Evolutionary conservation across 768 basidiomycete genomes (phyloP).

Genomic region (Rubroboletus pulcherrimus): DNA sequence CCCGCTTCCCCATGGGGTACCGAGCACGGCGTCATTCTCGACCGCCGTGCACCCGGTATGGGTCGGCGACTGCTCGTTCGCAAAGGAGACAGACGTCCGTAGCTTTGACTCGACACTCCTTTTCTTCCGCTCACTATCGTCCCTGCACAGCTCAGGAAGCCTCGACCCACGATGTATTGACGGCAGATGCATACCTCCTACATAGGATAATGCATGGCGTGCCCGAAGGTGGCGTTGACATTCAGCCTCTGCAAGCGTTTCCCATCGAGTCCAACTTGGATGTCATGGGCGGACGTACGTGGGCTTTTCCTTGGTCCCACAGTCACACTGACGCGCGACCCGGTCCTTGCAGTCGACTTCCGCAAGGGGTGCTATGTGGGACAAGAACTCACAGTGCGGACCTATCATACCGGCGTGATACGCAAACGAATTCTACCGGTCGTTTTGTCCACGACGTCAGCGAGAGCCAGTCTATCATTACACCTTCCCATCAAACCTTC

Average conservation of each 20-base stretch:
- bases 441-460: slow-evolving; percentile 37
- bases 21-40: slow-evolving; percentile 48
- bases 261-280: slow-evolving; percentile 96
- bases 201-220: slow-evolving; percentile 82
- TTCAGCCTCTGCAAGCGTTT: slow-evolving; percentile 71
- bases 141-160: slow-evolving; percentile 46
- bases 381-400: slow-evolving; percentile 94
- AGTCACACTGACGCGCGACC: neutral
- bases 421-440: slow-evolving; percentile 89
- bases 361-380: slow-evolving; percentile 98
- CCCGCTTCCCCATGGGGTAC: slow-evolving; percentile 58
- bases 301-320: neutral
- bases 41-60: slow-evolving; percentile 74
- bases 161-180: slow-evolving; percentile 51
- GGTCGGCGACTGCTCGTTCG: slow-evolving; percentile 67
- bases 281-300: slow-evolving; percentile 87
- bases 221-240: slow-evolving; percentile 81
- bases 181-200: slow-evolving; percentile 59
- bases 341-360: slow-evolving; percentile 71
- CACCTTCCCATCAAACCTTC: slow-evolving; percentile 28
- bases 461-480: slow-evolving; percentile 12
- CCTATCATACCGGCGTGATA: slow-evolving; percentile 89
- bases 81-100: slow-evolving; percentile 75
- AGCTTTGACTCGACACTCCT: neutral
- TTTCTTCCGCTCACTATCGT: neutral